These are phyloP conservation scores for Arabidopsis lyrata DNA, from an alignment of 441 rosid genomes.

Conservation along the genomic window DNA sequence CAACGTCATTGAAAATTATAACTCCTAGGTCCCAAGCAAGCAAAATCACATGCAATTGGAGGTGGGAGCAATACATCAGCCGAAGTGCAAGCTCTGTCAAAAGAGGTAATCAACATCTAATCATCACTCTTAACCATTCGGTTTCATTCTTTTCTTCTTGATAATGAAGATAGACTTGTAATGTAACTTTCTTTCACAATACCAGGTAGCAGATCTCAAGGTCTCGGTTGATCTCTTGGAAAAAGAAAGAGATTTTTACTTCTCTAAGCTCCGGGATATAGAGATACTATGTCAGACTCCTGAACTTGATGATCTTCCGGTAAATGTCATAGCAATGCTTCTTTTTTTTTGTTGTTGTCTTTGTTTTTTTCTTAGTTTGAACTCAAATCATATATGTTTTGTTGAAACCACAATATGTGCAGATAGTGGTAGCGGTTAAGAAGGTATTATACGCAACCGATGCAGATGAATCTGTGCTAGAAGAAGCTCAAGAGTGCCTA, in stretches of 20 bases:
- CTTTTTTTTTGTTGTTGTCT: not conserved
- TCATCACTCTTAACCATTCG: conserved; percentile 5
- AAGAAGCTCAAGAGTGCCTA: conserved; percentile 81
- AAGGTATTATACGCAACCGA: conserved; percentile 87
- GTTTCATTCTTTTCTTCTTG: conserved; percentile 16
- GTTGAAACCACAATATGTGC: conserved; percentile 40
- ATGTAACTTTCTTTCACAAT: conserved; percentile 2
- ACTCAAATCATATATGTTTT: conserved; percentile 5
- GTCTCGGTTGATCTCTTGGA: conserved; percentile 79
- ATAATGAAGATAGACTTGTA: conserved; percentile 1
- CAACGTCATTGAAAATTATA: conserved; percentile 13
- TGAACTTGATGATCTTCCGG: conserved; percentile 70
- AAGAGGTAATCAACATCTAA: conserved; percentile 64
- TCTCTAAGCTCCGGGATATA: conserved; percentile 83
- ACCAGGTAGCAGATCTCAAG: conserved; percentile 75
- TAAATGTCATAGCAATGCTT: conserved; percentile 41
- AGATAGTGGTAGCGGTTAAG: conserved; percentile 84
- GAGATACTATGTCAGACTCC: conserved; percentile 91
- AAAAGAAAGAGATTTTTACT: conserved; percentile 95
- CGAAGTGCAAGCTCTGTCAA: conserved; percentile 72
- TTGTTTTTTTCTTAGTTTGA: not conserved
- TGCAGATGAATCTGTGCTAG: conserved; percentile 80
- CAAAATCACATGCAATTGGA: conserved; percentile 48
- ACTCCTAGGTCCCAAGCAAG: conserved; percentile 69
- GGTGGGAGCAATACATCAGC: conserved; percentile 56